phyloP scores from a whole-genome alignment of 495 filamentous ascomycete species.

The Trichocladium antarcticum region DNA sequence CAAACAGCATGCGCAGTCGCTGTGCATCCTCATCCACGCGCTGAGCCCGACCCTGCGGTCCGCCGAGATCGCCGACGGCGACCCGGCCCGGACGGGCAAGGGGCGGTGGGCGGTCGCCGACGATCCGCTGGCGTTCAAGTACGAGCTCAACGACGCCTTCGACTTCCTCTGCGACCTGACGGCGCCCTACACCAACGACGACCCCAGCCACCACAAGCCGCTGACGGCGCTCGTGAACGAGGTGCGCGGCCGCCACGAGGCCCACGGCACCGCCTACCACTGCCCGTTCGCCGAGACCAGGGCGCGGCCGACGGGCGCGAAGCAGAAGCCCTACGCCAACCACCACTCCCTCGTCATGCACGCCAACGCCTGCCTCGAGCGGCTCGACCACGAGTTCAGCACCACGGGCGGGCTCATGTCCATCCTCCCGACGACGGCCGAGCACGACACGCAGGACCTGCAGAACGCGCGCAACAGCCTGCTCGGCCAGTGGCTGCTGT shows the following conservation, averaged over 20 bases:
- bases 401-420: slow-evolving; percentile 40
- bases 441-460: slow-evolving; percentile 22
- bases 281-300: slow-evolving; percentile 27
- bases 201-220: slow-evolving; percentile 34
- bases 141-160: slow-evolving; percentile 32
- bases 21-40: slow-evolving; percentile 38
- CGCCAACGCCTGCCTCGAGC: slow-evolving; percentile 43
- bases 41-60: slow-evolving; percentile 26
- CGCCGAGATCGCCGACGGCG: slow-evolving; percentile 17
- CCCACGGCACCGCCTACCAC: slow-evolving; percentile 30
- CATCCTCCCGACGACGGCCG: slow-evolving; percentile 29
- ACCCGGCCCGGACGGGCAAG: background rate
- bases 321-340: slow-evolving; percentile 31
- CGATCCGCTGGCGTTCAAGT: slow-evolving; percentile 9
- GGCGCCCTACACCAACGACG: slow-evolving; percentile 35
- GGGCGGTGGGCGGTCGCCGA: slow-evolving; percentile 1
- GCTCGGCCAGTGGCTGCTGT: slow-evolving; percentile 41
- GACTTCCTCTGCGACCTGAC: slow-evolving; percentile 41
- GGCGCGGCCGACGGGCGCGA: slow-evolving; percentile 9
- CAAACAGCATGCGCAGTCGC: slow-evolving; percentile 46
- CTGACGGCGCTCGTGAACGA: slow-evolving; percentile 38
- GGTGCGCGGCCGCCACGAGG: slow-evolving; percentile 30
- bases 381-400: slow-evolving; percentile 44
- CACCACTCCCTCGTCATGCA: slow-evolving; percentile 41
- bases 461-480: slow-evolving; percentile 29